phyloP scores from a whole-genome alignment of 306 rosid genomes.

The Senna siamea region DNA sequence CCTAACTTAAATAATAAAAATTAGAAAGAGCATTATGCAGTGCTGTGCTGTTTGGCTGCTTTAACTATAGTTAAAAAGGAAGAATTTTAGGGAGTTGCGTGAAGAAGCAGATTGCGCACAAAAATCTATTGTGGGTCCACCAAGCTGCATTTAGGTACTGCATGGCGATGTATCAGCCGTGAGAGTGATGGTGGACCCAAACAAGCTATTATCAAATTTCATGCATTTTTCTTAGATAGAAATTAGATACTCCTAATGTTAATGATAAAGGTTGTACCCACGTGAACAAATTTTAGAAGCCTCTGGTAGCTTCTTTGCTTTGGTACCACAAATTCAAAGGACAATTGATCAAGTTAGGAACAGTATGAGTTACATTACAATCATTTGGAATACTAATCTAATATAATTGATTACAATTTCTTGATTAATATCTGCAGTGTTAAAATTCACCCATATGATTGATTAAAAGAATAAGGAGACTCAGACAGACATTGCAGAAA shows the following conservation, averaged over 20 bases:
- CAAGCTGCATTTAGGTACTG: conserved; percentile 4
- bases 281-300: background rate
- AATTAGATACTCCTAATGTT: no score
- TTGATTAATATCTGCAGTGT: no score
- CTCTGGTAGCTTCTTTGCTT: background rate
- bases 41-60: no score
- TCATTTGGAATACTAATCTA: background rate
- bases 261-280: background rate
- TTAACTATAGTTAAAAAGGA: no score
- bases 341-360: background rate
- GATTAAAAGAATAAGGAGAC: background rate
- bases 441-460: background rate
- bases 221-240: no score
- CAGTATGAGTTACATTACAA: background rate
- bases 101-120: background rate
- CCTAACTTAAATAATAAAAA: no score
- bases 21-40: no score
- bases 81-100: background rate
- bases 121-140: background rate
- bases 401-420: background rate
- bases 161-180: background rate
- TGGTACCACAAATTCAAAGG: background rate
- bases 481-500: background rate
- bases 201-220: no score
- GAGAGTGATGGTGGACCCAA: background rate